Conservation (phyloP, 768 basidiomycete genomes). For the Neoboletus brunneissimus region DNA sequence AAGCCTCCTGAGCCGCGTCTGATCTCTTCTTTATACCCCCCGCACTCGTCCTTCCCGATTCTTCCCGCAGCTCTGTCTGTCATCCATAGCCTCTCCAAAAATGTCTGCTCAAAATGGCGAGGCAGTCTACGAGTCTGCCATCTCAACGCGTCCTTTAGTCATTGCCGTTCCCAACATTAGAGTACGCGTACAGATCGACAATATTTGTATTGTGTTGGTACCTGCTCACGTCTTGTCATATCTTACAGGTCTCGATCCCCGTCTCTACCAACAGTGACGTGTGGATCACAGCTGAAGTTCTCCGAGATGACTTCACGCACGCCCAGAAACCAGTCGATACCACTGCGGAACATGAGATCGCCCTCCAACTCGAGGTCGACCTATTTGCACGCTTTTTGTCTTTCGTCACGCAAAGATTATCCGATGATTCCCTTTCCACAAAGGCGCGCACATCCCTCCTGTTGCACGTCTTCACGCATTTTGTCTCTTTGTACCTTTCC, state of each 20-base stretch:
- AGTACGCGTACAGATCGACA: conserved; percentile 28
- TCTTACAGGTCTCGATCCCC: conserved; percentile 72
- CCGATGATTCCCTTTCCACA: conserved; percentile 51
- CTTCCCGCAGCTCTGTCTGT: conserved; percentile 4
- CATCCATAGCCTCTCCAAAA: conserved; percentile 15
- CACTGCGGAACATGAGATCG: conserved; percentile 49
- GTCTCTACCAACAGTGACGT: conserved; percentile 77
- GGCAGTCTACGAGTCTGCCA: conserved; percentile 28
- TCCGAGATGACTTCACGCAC: conserved; percentile 84
- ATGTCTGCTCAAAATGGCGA: conserved; percentile 35
- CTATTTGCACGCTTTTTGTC: conserved; percentile 81
- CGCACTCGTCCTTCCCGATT: not conserved
- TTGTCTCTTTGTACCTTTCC: conserved; percentile 71
- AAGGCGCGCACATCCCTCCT: conserved; percentile 64
- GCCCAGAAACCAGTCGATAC: conserved; percentile 55
- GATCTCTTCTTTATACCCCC: conserved; percentile 7
- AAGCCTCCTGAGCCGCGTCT: conserved; percentile 2
- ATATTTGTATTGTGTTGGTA: conserved; percentile 2
- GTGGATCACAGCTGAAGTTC: conserved; percentile 91
- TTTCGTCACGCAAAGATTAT: conserved; percentile 65
- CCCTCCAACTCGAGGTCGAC: conserved; percentile 67
- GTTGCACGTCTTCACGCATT: conserved; percentile 69
- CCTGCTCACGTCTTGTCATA: conserved; percentile 1
- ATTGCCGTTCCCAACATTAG: conserved; percentile 34
- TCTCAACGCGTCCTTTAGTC: conserved; percentile 36